Conservation (phyloP, 2,329 filamentous ascomycete species). For the Fusarium abutilonis region DNA sequence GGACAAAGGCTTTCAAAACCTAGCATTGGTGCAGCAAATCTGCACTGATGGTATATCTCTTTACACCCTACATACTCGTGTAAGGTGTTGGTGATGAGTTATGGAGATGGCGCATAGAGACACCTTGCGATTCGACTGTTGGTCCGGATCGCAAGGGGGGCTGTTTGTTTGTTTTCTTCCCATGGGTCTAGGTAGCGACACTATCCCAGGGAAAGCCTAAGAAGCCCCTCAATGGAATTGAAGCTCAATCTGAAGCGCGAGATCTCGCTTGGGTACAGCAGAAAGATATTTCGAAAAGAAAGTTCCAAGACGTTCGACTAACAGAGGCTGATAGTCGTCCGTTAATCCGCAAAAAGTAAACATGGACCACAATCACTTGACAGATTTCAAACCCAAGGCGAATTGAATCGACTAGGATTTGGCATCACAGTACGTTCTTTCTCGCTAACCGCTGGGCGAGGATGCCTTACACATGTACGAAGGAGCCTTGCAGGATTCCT, state of each 20-base stretch:
- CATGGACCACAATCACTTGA: slow-evolving; percentile 30
- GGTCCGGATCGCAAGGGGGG: slow-evolving; percentile 18
- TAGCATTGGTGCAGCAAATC: slow-evolving; percentile 10
- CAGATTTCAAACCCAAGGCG: slow-evolving; percentile 30
- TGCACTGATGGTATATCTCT: slow-evolving; percentile 20
- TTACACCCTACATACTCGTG: slow-evolving; percentile 27
- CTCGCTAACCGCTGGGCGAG: slow-evolving; percentile 12
- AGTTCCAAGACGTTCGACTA: slow-evolving; percentile 5
- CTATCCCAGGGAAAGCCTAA: slow-evolving; percentile 16
- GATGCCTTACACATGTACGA: slow-evolving; percentile 15
- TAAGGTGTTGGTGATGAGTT: slow-evolving; percentile 39
- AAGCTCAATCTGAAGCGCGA: slow-evolving; percentile 14
- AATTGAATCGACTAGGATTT: slow-evolving; percentile 21
- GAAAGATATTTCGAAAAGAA: slow-evolving; percentile 5
- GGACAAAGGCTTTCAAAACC: slow-evolving; percentile 12
- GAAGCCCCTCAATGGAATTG: slow-evolving; percentile 2
- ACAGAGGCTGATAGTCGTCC: slow-evolving; percentile 8
- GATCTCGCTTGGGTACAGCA: slow-evolving; percentile 3
- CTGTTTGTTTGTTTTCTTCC: slow-evolving; percentile 32
- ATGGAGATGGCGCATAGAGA: slow-evolving; percentile 30
- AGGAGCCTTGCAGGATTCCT: slow-evolving; percentile 17
- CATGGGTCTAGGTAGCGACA: slow-evolving; percentile 18
- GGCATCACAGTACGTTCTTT: slow-evolving; percentile 6
- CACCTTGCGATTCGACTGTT: slow-evolving; percentile 37
- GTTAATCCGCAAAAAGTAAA: slow-evolving; percentile 10